Base-by-base conservation (phyloP, 2,329 filamentous ascomycete genomes). In the Alternaria arbusti region DNA sequence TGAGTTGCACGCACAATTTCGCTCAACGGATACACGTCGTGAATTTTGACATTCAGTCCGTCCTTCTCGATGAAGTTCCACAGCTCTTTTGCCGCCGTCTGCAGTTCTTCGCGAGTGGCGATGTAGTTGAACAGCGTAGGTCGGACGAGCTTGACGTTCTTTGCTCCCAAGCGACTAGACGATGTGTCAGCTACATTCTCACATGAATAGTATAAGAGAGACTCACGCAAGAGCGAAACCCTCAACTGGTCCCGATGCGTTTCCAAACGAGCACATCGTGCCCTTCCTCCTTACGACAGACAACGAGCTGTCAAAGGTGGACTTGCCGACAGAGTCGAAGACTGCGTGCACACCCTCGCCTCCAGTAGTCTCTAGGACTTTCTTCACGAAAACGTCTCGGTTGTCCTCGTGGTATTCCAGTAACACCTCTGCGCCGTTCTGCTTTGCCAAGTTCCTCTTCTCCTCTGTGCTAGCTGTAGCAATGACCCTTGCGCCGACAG, bases 311-410 rank as follows among this genome's bases (percentile, higher is more conserved):
- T 97, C 92, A 81, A 96, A 97, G 0, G 94, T 97, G 52, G 86
- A 86, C 82, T 93, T 93, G 12, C 94, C 94, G 3, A 97, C 92
- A 6, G 92, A 91, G 77, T 97, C 94, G 76, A 93, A 96, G 26
- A 97, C 90, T 10, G 90, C 93, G 67, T 88, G 87, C 3, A 91
- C 89, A 8, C 94, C 94, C 63, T 88, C 82, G 0, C 90, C 90
- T 2, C 84, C 87, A 0, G 93, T 97, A 52, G 92, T 88, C 76
- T 91, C 86, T 72, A 86, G 83, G 6, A 93, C 89, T 75, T 86
- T 84, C 63, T 76, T 71, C 2, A 75, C 73, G 50, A 80, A 79
- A 46, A 70, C 58, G 23, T 79, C 72, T 26, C 73, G 46, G 61
- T 87, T 83, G 51, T 90, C 88, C 30, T 82, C 79, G 46, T 80